A percentile compares a stretch with the other conserved stretches of the same genome.
Evolutionary conservation across 306 rosid genomes (phyloP).

Genomic region (Glycyrrhiza uralensis): DNA sequence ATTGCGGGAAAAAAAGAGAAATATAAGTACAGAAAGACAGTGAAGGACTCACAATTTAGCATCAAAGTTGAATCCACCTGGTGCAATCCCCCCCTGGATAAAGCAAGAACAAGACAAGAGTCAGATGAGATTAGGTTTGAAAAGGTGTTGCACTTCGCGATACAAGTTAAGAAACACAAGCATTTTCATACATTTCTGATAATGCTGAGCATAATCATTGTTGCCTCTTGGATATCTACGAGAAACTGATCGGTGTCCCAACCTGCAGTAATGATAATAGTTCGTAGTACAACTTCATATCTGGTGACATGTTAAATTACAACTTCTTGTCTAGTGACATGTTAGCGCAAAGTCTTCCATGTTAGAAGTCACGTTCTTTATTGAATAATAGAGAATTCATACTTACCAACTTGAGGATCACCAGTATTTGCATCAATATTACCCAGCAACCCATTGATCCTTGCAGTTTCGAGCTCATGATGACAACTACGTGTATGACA

Average conservation of each 20-base stretch:
- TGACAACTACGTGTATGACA: constrained; percentile 58
- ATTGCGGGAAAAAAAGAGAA: background rate
- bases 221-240: constrained; percentile 80
- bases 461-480: constrained; percentile 96
- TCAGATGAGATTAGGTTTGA: background rate
- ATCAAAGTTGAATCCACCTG: constrained; percentile 98
- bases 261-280: constrained; percentile 46
- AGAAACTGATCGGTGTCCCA: constrained; percentile 99
- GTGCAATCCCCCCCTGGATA: constrained; percentile 82
- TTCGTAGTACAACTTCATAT: constrained; percentile 10
- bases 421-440: constrained; percentile 93
- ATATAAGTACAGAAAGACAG: background rate
- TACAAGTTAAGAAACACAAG: background rate
- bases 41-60: constrained; percentile 74
- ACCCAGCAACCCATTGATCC: constrained; percentile 83
- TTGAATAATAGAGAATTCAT: background rate
- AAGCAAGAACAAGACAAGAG: background rate
- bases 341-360: background rate
- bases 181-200: constrained; percentile 61
- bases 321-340: background rate
- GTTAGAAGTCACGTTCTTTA: background rate
- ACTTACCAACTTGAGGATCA: constrained; percentile 91
- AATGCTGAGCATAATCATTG: constrained; percentile 77
- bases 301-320: constrained; percentile 3
- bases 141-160: background rate